phyloP scores from a whole-genome alignment of 129 eudicot genomes.

The Logfia minima region DNA sequence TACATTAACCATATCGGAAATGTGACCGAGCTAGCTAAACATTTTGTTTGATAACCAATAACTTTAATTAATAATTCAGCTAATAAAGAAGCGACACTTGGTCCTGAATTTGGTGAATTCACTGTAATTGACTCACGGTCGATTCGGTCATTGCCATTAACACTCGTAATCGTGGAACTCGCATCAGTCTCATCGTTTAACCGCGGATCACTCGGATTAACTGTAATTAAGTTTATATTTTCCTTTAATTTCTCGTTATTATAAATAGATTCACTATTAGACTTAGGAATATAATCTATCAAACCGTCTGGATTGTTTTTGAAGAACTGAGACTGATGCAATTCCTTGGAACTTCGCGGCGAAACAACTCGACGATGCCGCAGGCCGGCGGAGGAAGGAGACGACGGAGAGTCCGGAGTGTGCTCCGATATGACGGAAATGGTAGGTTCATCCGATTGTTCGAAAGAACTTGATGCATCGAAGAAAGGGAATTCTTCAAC shows the following conservation, averaged over 20 bases:
- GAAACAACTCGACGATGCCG: slow-evolving; percentile 59
- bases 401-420: slow-evolving; percentile 19
- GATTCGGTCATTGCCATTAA: neutral
- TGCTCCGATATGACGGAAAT: slow-evolving; percentile 25
- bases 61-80: slow-evolving; percentile 53
- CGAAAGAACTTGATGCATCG: slow-evolving; percentile 27
- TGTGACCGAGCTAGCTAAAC: slow-evolving; percentile 40
- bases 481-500: slow-evolving; percentile 54
- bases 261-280: neutral
- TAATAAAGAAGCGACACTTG: slow-evolving; percentile 33
- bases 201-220: neutral
- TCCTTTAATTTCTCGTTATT: neutral
- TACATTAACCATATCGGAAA: slow-evolving; percentile 55
- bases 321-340: slow-evolving; percentile 22
- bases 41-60: slow-evolving; percentile 49
- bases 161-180: slow-evolving; percentile 35
- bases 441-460: slow-evolving; percentile 19
- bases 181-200: slow-evolving; percentile 13
- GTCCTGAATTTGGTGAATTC: slow-evolving; percentile 22
- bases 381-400: slow-evolving; percentile 36
- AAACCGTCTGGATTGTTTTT: slow-evolving; percentile 24
- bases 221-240: neutral
- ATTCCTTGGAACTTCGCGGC: slow-evolving; percentile 6
- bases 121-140: slow-evolving; percentile 21
- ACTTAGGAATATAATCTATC: slow-evolving; percentile 16